Evolutionary conservation across 192 early-diverging fungal species (phyloP).

Genomic region (Podila verticillata): DNA sequence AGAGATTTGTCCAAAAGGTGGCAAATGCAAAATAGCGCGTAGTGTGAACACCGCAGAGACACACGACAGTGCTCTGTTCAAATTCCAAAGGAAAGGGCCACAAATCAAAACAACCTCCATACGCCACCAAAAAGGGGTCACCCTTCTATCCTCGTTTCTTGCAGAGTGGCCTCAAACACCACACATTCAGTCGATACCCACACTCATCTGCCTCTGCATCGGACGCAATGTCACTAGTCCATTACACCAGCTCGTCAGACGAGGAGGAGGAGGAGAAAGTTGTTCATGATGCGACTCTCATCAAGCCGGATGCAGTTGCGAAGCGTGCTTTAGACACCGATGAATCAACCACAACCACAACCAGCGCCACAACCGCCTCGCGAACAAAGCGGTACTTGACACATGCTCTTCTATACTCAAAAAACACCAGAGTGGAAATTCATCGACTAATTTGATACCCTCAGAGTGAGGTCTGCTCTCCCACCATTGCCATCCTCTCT

Average conservation of each 20-base stretch:
- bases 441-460: neutral
- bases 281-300: neutral
- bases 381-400: too few relatives aligned
- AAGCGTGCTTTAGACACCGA: neutral
- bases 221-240: constrained; percentile 25
- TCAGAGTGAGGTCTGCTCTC: neutral
- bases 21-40: neutral
- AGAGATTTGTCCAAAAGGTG: neutral
- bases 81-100: too few relatives aligned
- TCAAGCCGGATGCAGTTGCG: neutral
- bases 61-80: too few relatives aligned
- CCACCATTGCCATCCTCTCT: constrained; percentile 35
- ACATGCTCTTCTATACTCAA: too few relatives aligned
- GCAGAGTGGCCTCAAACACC: too few relatives aligned
- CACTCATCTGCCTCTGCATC: neutral
- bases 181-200: neutral
- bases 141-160: too few relatives aligned
- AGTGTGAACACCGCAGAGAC: neutral
- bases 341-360: neutral
- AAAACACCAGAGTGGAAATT: too few relatives aligned
- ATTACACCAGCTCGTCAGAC: constrained; percentile 42
- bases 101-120: constrained; percentile 9
- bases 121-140: constrained; percentile 23
- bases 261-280: constrained; percentile 17
- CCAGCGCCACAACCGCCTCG: too few relatives aligned